These are phyloP conservation scores for Haplosporangium gracile DNA, from an alignment of 192 early-diverging fungal species.

Conservation along the genomic window DNA sequence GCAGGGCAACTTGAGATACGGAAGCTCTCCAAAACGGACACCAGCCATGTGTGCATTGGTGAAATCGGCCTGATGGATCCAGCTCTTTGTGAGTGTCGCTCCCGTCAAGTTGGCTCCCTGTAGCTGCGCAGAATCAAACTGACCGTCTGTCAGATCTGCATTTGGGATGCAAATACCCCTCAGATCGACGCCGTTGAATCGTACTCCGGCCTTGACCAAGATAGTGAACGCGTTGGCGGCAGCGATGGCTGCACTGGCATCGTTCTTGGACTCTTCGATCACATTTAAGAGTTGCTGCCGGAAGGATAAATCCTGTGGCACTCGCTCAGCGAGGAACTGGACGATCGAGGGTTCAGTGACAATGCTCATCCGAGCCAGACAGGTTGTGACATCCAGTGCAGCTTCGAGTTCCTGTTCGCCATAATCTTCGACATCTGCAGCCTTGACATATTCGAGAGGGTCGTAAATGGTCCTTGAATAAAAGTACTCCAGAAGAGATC, in stretches of 20 bases:
- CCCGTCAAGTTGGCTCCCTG: neutral
- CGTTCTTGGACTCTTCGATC: neutral
- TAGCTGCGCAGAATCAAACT: neutral
- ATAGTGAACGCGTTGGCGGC: slow-evolving; percentile 1
- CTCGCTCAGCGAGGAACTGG: neutral
- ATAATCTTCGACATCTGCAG: too few species aligned
- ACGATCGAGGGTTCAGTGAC: neutral
- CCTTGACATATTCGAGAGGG: neutral
- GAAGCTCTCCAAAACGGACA: neutral
- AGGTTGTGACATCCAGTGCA: too few species aligned
- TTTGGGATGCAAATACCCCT: neutral
- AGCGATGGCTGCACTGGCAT: neutral
- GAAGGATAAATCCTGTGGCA: neutral
- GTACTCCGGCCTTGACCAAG: neutral
- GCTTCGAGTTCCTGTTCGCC: too few species aligned
- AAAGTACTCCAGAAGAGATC: slow-evolving; percentile 15
- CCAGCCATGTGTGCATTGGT: neutral
- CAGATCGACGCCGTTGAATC: neutral
- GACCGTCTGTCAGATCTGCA: neutral
- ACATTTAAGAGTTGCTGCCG: neutral
- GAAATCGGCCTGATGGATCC: neutral
- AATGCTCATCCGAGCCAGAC: neutral
- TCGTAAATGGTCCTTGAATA: neutral
- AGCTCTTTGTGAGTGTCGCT: neutral
- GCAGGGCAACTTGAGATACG: neutral